Evolutionary conservation across 2,329 filamentous ascomycete species (phyloP).

Genomic region (Decorospora gaudefroyi): DNA sequence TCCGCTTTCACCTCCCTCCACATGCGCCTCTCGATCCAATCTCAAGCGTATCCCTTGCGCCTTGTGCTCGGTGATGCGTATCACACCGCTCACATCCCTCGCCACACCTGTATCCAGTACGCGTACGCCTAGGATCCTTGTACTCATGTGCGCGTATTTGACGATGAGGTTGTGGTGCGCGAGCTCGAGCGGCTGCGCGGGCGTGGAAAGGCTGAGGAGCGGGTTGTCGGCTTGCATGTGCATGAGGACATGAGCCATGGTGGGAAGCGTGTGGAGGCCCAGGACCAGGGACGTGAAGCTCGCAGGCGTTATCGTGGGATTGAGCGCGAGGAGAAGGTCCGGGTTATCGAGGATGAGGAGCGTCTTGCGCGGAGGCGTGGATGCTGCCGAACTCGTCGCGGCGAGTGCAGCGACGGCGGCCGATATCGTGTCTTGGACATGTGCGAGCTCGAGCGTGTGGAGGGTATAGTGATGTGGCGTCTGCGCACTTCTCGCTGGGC

Average conservation of each 20-base stretch:
- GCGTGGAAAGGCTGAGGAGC: constrained; percentile 61
- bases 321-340: constrained; percentile 49
- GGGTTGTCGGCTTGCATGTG: constrained; percentile 73
- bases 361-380: constrained; percentile 29
- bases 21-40: constrained; percentile 31
- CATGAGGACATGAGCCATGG: constrained; percentile 67
- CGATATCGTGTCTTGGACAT: constrained; percentile 33
- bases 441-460: constrained; percentile 31
- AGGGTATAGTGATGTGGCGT: constrained; percentile 28
- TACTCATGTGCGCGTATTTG: constrained; percentile 73
- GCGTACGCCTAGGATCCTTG: constrained; percentile 71
- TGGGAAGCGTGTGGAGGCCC: constrained; percentile 51
- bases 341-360: constrained; percentile 54
- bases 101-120: constrained; percentile 86
- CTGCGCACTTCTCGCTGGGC: constrained; percentile 2
- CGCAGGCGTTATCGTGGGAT: constrained; percentile 26
- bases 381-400: constrained; percentile 11
- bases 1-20: constrained; percentile 18
- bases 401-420: constrained; percentile 31
- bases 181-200: constrained; percentile 48
- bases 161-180: constrained; percentile 62
- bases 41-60: constrained; percentile 36
- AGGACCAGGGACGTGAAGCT: constrained; percentile 36
- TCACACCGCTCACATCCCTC: constrained; percentile 84
- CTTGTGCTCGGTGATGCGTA: constrained; percentile 67